phyloP scores from a whole-genome alignment of 1,139 yeast species.

The Suhomyces terraborum region DNA sequence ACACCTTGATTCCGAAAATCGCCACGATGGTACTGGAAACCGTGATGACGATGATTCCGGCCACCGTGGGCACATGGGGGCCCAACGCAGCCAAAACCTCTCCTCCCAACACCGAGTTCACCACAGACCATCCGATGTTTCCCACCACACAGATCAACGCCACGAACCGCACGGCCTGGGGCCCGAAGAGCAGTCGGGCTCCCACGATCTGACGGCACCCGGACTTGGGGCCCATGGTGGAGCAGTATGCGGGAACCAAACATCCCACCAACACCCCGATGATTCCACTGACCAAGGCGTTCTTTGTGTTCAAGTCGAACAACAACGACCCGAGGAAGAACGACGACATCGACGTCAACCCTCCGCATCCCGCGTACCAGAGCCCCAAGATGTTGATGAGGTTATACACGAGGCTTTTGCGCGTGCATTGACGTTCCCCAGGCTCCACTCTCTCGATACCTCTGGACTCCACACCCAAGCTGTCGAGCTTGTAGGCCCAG shows the following conservation, averaged over 20 bases:
- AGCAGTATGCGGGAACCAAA: conserved; percentile 41
- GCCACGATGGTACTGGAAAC: conserved; percentile 34
- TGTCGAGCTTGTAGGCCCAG: conserved; percentile 27
- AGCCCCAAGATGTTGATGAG: conserved; percentile 28
- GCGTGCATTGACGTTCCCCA: conserved; percentile 24
- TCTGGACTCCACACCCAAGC: conserved; percentile 32
- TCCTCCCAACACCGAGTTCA: conserved; percentile 43
- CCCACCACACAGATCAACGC: conserved; percentile 39
- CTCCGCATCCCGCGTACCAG: conserved; percentile 46
- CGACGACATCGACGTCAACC: conserved; percentile 43
- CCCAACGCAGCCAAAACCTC: conserved; percentile 34
- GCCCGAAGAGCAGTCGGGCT: conserved; percentile 42
- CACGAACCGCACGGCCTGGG: conserved; percentile 41
- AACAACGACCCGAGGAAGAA: conserved; percentile 37
- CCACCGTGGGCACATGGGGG: conserved; percentile 26
- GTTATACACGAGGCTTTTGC: conserved; percentile 12
- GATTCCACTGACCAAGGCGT: conserved; percentile 36
- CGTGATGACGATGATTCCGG: conserved; percentile 36
- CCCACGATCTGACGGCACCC: conserved; percentile 47
- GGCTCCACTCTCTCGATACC: conserved; percentile 36
- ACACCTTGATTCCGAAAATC: conserved; percentile 36
- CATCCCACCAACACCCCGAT: conserved; percentile 38
- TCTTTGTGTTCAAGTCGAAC: conserved; percentile 31
- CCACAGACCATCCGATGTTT: conserved; percentile 46
- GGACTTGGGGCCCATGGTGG: conserved; percentile 43